Percentiles rank a stretch among this genome's conserved stretches.
Conservation (phyloP, 805 yeast genomes). For the Teunomyces barrocoloradensis region DNA sequence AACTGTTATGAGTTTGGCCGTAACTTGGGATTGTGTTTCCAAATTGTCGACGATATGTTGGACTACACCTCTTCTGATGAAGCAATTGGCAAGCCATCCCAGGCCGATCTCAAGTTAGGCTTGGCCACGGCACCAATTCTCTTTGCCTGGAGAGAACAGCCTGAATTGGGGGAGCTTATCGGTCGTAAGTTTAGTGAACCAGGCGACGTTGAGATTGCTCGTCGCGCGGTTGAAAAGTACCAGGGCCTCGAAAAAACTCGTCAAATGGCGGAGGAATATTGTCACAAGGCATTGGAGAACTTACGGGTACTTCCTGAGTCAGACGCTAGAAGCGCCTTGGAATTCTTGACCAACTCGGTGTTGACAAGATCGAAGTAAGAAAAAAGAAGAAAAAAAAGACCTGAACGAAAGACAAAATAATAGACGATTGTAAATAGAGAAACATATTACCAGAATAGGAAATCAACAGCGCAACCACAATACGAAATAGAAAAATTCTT, state of each 20-base stretch:
- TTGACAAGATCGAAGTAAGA: constrained; percentile 71
- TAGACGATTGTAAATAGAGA: constrained; percentile 5
- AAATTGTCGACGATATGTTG: constrained; percentile 91
- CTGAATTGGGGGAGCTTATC: constrained; percentile 80
- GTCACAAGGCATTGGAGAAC: constrained; percentile 70
- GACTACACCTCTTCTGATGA: constrained; percentile 89
- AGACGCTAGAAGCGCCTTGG: constrained; percentile 85
- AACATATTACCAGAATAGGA: constrained; percentile 6
- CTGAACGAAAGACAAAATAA: neutral
- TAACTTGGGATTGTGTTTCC: constrained; percentile 92
- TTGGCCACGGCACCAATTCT: constrained; percentile 96
- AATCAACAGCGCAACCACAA: constrained; percentile 3
- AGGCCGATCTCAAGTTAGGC: constrained; percentile 91
- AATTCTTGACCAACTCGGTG: constrained; percentile 77
- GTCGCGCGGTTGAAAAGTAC: constrained; percentile 65
- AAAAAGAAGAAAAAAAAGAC: neutral
- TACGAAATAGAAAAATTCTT: constrained; percentile 3
- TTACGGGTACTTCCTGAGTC: constrained; percentile 78
- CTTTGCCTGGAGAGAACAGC: constrained; percentile 88
- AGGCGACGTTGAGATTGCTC: constrained; percentile 85
- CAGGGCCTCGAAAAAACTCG: constrained; percentile 77
- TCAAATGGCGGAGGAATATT: constrained; percentile 72
- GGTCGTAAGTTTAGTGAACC: constrained; percentile 74
- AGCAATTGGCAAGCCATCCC: constrained; percentile 90
- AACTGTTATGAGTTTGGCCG: constrained; percentile 88